These are phyloP conservation scores for Maudiozyma turicensis DNA, from an alignment of 805 yeast genomes.

Conservation along the genomic window DNA sequence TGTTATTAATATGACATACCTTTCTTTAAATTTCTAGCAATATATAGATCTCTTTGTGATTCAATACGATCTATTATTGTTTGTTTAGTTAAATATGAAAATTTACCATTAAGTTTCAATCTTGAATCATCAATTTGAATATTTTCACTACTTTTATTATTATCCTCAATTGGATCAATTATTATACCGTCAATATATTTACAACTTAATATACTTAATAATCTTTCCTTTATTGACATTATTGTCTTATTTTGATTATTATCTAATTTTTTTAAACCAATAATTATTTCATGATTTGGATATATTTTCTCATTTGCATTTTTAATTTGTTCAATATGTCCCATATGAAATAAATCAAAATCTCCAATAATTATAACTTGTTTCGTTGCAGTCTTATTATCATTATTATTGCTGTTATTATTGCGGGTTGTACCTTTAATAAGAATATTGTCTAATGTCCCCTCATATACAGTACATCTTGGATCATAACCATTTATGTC, in stretches of 20 bases:
- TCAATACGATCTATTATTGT: constrained; percentile 70
- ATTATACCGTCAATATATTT: constrained; percentile 71
- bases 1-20: constrained; percentile 40
- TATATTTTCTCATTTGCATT: constrained; percentile 33
- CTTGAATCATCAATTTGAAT: constrained; percentile 33
- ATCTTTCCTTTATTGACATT: constrained; percentile 80
- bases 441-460: constrained; percentile 29
- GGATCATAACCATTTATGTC: constrained; percentile 48
- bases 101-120: constrained; percentile 45
- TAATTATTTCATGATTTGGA: constrained; percentile 41
- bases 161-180: constrained; percentile 25
- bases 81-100: constrained; percentile 49
- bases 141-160: not conserved
- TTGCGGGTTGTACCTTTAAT: constrained; percentile 12
- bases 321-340: constrained; percentile 68
- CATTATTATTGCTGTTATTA: not conserved
- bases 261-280: constrained; percentile 45
- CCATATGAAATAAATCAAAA: constrained; percentile 89
- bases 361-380: constrained; percentile 44
- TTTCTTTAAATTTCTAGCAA: constrained; percentile 78
- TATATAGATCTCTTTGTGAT: constrained; percentile 56
- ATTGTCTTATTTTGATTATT: constrained; percentile 32
- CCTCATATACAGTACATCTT: constrained; percentile 47
- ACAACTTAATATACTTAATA: constrained; percentile 83
- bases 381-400: constrained; percentile 3